Percentiles rank a stretch among this genome's conserved stretches.
Evolutionary conservation across 371 early-diverging fungal species (phyloP).

Genomic region (Mucor sp.): DNA sequence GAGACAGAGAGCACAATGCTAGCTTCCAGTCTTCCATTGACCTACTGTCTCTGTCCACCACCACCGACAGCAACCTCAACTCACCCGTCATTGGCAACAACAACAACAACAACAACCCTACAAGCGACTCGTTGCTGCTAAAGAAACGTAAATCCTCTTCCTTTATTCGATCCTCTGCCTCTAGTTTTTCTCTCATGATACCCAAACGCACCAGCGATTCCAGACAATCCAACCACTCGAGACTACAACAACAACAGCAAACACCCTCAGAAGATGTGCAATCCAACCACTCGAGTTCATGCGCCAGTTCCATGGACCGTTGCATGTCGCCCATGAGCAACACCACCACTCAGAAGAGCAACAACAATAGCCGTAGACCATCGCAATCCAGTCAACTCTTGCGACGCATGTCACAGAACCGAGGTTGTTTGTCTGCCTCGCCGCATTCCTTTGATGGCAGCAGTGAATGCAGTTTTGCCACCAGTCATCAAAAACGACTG

Average conservation of each 20-base stretch:
- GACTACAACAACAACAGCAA: not conserved
- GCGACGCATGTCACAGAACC: slow-evolving; percentile 1
- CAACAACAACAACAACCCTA: slow-evolving; percentile 11
- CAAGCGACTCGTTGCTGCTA: too few relatives aligned
- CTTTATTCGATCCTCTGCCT: slow-evolving; percentile 42
- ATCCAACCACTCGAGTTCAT: slow-evolving; percentile 11
- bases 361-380: not conserved
- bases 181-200: slow-evolving; percentile 40
- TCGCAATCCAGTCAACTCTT: slow-evolving; percentile 10
- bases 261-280: slow-evolving; percentile 9
- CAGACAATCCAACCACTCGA: not conserved
- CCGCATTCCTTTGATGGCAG: not conserved
- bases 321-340: not conserved
- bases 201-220: slow-evolving; percentile 28
- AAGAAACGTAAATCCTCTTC: slow-evolving; percentile 41
- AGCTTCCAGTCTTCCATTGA: not conserved
- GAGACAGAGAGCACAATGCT: slow-evolving; percentile 24
- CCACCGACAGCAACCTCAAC: not conserved
- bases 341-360: not conserved
- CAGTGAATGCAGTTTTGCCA: not conserved
- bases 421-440: not conserved
- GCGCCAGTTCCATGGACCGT: slow-evolving; percentile 13
- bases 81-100: not conserved
- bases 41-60: not conserved
- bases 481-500: not conserved